Percentiles rank a stretch among this genome's conserved stretches.
phyloP scores from a whole-genome alignment of 2,329 filamentous ascomycete genomes.

The Pseudogymnoascus sp. region DNA sequence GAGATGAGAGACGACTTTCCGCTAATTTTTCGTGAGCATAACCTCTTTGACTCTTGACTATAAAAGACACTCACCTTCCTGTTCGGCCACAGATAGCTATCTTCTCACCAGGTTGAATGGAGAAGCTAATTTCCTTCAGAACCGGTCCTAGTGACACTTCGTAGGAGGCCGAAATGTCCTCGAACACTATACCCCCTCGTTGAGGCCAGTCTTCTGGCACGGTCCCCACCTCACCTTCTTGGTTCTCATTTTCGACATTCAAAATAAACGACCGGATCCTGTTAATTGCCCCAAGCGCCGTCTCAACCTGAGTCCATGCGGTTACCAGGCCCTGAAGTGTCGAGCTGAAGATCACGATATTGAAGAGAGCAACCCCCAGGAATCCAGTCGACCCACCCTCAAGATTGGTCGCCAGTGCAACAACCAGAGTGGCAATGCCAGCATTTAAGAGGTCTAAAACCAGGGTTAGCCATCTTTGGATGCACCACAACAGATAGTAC shows the following conservation, averaged over 20 bases:
- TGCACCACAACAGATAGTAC: slow-evolving; percentile 37
- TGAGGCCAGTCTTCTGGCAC: slow-evolving; percentile 25
- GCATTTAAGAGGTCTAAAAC: slow-evolving; percentile 31
- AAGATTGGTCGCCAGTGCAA: slow-evolving; percentile 18
- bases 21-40: slow-evolving; percentile 36
- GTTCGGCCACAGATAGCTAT: slow-evolving; percentile 31
- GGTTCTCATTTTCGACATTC: neutral
- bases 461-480: slow-evolving; percentile 39
- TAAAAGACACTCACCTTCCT: slow-evolving; percentile 22
- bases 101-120: slow-evolving; percentile 28
- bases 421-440: slow-evolving; percentile 32
- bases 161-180: slow-evolving; percentile 16
- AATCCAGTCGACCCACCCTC: slow-evolving; percentile 14
- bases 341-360: slow-evolving; percentile 16
- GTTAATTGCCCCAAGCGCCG: neutral
- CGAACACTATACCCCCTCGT: slow-evolving; percentile 25
- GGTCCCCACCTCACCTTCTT: neutral
- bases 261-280: neutral
- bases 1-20: slow-evolving; percentile 89
- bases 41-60: slow-evolving; percentile 24
- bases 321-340: slow-evolving; percentile 15
- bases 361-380: slow-evolving; percentile 43
- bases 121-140: slow-evolving; percentile 32
- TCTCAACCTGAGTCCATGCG: neutral
- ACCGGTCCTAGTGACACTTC: slow-evolving; percentile 51